Percentiles rank a stretch among this genome's conserved stretches.
phyloP scores from a whole-genome alignment of 192 early-diverging fungal genomes.

The Umbelopsis ramanniana region DNA sequence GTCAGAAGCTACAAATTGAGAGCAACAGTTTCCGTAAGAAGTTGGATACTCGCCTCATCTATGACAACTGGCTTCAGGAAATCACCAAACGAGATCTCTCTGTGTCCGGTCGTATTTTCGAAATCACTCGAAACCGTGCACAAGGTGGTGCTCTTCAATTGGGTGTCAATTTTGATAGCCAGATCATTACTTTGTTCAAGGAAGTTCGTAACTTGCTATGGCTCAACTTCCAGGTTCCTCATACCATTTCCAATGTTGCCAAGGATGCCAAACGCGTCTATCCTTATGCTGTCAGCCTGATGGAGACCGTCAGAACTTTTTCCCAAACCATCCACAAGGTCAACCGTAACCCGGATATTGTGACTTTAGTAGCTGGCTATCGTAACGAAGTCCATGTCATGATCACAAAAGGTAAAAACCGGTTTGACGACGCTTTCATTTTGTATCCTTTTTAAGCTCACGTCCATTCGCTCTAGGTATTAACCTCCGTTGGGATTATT shows the following conservation, averaged over 20 bases:
- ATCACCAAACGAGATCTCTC: slow-evolving; percentile 80
- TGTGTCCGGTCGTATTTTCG: slow-evolving; percentile 89
- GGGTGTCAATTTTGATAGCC: slow-evolving; percentile 91
- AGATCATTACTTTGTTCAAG: slow-evolving; percentile 97
- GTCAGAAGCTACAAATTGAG: slow-evolving; percentile 89
- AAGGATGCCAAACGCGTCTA: slow-evolving; percentile 98
- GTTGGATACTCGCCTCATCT: slow-evolving; percentile 90
- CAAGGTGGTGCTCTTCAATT: slow-evolving; percentile 76
- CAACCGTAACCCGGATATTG: slow-evolving; percentile 74
- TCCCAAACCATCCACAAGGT: slow-evolving; percentile 82
- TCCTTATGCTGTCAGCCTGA: slow-evolving; percentile 96
- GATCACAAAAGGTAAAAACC: slow-evolving; percentile 65
- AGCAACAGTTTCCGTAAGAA: slow-evolving; percentile 91
- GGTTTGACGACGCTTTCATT: slow-evolving; percentile 24
- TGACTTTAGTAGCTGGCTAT: slow-evolving; percentile 88
- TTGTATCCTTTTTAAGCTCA: neutral
- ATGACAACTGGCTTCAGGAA: slow-evolving; percentile 89
- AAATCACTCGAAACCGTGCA: slow-evolving; percentile 82
- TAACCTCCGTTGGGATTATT: slow-evolving; percentile 92
- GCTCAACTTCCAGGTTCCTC: slow-evolving; percentile 93
- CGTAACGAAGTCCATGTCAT: slow-evolving; percentile 91
- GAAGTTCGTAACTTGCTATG: slow-evolving; percentile 97
- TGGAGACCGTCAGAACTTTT: slow-evolving; percentile 94
- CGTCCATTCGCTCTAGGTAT: slow-evolving; percentile 40
- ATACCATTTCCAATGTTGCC: slow-evolving; percentile 85